Conservation (phyloP, 129 eudicot genomes). For the Silybum marianum region DNA sequence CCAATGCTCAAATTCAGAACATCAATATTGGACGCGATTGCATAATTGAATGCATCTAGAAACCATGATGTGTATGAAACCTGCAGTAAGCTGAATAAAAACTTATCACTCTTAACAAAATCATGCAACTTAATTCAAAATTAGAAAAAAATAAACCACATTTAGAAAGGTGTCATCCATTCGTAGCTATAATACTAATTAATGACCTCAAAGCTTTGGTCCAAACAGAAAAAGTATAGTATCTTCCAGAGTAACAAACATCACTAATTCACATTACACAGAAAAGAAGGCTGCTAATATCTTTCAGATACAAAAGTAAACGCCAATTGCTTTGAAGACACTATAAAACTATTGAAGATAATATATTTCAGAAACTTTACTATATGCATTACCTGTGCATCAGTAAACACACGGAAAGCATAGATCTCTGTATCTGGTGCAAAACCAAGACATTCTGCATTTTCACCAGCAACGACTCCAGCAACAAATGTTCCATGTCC, state of each 20-base stretch:
- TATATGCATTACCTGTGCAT: constrained; percentile 71
- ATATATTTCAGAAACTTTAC: not conserved
- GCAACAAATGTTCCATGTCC: constrained; percentile 95
- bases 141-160: not conserved
- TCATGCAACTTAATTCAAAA: not conserved
- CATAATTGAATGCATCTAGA: constrained; percentile 86
- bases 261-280: not conserved
- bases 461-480: constrained; percentile 84
- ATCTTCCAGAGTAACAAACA: not conserved
- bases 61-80: constrained; percentile 90
- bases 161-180: not conserved
- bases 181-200: not conserved
- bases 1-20: constrained; percentile 85
- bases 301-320: not conserved
- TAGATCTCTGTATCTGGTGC: constrained; percentile 84
- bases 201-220: not conserved
- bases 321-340: not conserved
- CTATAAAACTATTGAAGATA: not conserved
- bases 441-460: constrained; percentile 71
- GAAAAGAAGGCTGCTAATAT: not conserved
- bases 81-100: constrained; percentile 77
- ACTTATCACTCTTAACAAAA: constrained; percentile 50
- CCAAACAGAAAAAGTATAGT: not conserved
- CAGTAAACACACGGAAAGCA: constrained; percentile 81
- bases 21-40: constrained; percentile 83